A percentile compares a stretch with the other conserved stretches of the same genome.
Evolutionary conservation across 306 rosid species (phyloP).

Genomic region (Psophocarpus tetragonolobus): DNA sequence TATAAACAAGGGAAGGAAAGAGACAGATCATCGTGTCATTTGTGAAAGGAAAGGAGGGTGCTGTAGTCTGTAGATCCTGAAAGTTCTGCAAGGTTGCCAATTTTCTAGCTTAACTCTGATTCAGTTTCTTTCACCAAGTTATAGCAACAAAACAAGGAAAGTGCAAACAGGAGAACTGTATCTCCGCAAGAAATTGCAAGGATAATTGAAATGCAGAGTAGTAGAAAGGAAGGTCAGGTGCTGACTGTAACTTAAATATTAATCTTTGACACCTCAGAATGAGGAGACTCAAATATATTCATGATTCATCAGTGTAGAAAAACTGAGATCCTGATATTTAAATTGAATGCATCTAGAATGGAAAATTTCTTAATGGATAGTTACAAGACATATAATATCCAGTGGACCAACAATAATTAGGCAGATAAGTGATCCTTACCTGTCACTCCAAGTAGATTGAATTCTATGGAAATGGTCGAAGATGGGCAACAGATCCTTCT

Average conservation of each 20-base stretch:
- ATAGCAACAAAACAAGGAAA: constrained; percentile 24
- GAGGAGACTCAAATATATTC: not conserved
- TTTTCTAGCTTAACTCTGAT: not conserved
- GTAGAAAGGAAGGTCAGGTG: constrained; percentile 15
- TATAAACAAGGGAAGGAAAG: not conserved
- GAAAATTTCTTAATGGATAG: not conserved
- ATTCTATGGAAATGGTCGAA: constrained; percentile 67
- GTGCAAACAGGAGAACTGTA: not conserved
- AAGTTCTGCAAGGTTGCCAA: not conserved
- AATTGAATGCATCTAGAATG: constrained; percentile 26
- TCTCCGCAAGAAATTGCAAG: constrained; percentile 21
- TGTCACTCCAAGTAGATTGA: constrained; percentile 71
- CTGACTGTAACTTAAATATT: not conserved
- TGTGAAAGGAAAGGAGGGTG: not conserved
- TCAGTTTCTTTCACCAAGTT: not conserved
- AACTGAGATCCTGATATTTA: constrained; percentile 16
- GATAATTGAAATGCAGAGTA: constrained; percentile 5
- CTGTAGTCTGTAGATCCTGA: not conserved
- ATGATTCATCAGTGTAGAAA: not conserved
- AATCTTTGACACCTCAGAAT: constrained; percentile 14
- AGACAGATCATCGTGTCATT: not conserved
- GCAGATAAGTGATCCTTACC: constrained; percentile 52
- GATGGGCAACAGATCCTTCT: constrained; percentile 83
- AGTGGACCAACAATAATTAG: constrained; percentile 1
- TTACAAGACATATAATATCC: not conserved